These are phyloP conservation scores for Pilasporangium apinafurcum DNA, from an alignment of 352 stramenopile genomes.

Conservation along the genomic window DNA sequence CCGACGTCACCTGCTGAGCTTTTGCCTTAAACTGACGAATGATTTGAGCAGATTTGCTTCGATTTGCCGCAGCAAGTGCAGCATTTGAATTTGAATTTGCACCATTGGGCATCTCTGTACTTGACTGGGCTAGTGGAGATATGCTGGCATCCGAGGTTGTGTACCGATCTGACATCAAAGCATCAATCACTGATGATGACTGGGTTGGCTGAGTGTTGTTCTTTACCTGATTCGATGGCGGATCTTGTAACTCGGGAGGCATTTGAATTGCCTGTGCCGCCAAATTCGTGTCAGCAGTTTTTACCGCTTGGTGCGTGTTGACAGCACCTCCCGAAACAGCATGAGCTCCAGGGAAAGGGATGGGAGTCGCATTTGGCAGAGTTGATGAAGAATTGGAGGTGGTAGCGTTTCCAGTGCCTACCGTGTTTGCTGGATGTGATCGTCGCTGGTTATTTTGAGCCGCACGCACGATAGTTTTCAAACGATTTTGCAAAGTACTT, in stretches of 20 bases:
- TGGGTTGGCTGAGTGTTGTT: too few species aligned
- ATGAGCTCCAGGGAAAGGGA: conserved; percentile 55
- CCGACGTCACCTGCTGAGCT: conserved; percentile 74
- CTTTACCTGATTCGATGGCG: conserved; percentile 18
- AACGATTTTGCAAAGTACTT: conserved; percentile 90
- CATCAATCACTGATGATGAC: conserved; percentile 26
- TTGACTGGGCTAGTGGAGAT: conserved; percentile 12
- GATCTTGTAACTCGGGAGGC: conserved; percentile 62
- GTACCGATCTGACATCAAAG: conserved; percentile 34
- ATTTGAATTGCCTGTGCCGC: conserved; percentile 68
- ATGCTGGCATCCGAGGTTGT: conserved; percentile 28
- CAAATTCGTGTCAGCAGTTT: conserved; percentile 11
- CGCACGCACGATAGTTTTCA: conserved; percentile 93
- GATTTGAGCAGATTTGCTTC: conserved; percentile 73
- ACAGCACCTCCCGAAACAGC: conserved; percentile 15
- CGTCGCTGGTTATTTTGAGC: conserved; percentile 61
- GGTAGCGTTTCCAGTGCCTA: too few species aligned
- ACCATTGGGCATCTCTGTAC: neutral
- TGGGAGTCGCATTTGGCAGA: conserved; percentile 17
- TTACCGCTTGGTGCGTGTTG: neutral
- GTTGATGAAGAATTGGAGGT: conserved; percentile 8
- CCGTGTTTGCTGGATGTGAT: conserved; percentile 16
- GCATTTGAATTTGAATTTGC: conserved; percentile 15
- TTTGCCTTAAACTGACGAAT: conserved; percentile 76
- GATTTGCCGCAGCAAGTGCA: conserved; percentile 23